Evolutionary conservation across 352 stramenopile species (phyloP).

Genomic region (Pythium apleroticum): DNA sequence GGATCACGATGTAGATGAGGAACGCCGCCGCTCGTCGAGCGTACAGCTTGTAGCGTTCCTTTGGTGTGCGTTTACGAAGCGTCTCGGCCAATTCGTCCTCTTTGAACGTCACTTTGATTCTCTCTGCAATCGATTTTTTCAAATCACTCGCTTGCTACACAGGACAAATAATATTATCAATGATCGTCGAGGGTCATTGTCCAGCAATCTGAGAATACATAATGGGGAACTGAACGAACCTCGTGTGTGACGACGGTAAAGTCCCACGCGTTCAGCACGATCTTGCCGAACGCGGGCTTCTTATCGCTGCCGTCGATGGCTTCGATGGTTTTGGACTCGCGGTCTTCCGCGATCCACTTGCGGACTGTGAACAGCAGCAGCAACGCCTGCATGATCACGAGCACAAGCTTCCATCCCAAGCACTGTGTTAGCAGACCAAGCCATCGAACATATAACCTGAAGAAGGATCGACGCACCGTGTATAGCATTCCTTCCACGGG

Average conservation of each 20-base stretch:
- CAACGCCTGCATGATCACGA: constrained; percentile 47
- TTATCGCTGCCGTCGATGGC: constrained; percentile 46
- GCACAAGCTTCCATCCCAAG: no score
- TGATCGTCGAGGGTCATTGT: no score
- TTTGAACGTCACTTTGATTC: constrained; percentile 54
- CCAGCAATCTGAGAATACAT: no score
- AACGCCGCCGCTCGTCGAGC: constrained; percentile 43
- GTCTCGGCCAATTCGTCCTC: constrained; percentile 56
- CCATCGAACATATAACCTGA: no score
- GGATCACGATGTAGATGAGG: constrained; percentile 61
- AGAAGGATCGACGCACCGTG: constrained; percentile 38
- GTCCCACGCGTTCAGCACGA: constrained; percentile 78
- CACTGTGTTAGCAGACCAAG: no score
- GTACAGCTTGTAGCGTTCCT: constrained; percentile 62
- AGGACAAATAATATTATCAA: constrained; percentile 3
- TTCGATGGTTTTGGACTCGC: constrained; percentile 52
- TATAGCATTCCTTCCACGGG: constrained; percentile 54
- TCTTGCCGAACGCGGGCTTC: constrained; percentile 58
- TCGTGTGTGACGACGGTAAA: constrained; percentile 45
- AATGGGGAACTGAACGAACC: constrained; percentile 29
- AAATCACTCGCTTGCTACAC: constrained; percentile 56
- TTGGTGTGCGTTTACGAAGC: constrained; percentile 47
- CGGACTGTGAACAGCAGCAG: constrained; percentile 59
- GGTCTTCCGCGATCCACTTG: constrained; percentile 79
- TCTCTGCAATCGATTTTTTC: constrained; percentile 56